phyloP scores from a whole-genome alignment of 1,284 basidiomycete species.

The Fistulinella cinereoalba region DNA sequence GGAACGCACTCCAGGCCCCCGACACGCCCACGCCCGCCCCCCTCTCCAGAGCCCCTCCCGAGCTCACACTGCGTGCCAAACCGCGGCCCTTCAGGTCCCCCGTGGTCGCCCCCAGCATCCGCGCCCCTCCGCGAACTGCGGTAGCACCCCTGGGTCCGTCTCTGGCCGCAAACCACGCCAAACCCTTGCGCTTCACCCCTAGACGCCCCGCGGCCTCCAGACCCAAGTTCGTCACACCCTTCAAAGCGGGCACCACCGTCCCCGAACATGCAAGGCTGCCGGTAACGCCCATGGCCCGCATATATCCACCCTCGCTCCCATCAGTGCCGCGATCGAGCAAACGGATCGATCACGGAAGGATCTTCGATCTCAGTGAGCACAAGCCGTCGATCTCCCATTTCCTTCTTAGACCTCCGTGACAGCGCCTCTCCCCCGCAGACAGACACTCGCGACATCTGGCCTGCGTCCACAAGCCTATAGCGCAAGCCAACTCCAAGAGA shows the following conservation, averaged over 20 bases:
- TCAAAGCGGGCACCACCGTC: constrained; percentile 43
- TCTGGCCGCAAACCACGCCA: constrained; percentile 12
- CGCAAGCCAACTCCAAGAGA: constrained; percentile 46
- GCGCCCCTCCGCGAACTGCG: no score
- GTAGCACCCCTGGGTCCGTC: constrained; percentile 22
- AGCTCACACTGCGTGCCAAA: background rate
- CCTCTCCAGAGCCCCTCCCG: constrained; percentile 3
- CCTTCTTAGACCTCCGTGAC: background rate
- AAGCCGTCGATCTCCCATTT: background rate
- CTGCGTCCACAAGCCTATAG: constrained; percentile 58
- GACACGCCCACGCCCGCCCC: constrained; percentile 36
- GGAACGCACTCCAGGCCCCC: constrained; percentile 38
- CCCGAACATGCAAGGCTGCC: constrained; percentile 1
- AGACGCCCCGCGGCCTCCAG: constrained; percentile 28
- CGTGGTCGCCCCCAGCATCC: no score
- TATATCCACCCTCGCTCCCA: constrained; percentile 23
- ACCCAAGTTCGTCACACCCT: constrained; percentile 64
- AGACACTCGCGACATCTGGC: constrained; percentile 48
- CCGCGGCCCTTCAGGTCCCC: constrained; percentile 64
- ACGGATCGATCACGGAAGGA: constrained; percentile 13
- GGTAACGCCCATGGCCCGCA: constrained; percentile 7
- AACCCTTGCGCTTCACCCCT: constrained; percentile 35
- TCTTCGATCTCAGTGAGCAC: constrained; percentile 51
- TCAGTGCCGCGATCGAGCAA: constrained; percentile 8
- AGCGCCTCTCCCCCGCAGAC: constrained; percentile 44